Percentiles rank a stretch among this genome's conserved stretches.
Evolutionary conservation across 495 filamentous ascomycete genomes (phyloP).

Genomic region (Clavariopsis aquatica): DNA sequence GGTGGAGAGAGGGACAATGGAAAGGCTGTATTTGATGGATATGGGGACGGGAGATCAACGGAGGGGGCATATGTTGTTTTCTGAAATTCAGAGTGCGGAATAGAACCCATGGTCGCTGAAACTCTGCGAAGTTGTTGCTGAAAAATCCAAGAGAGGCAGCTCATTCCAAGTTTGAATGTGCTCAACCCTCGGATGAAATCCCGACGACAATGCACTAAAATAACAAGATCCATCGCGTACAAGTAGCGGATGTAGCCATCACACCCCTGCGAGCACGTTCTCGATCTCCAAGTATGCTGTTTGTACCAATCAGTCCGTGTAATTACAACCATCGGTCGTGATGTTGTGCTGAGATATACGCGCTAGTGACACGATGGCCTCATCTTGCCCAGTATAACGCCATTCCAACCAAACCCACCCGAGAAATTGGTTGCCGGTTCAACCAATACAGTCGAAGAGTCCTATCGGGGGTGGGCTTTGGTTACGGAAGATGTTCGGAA

Average conservation of each 20-base stretch:
- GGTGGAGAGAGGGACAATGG: conserved; percentile 16
- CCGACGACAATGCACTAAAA: too few relatives aligned
- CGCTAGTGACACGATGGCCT: neutral
- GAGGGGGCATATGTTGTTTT: conserved; percentile 3
- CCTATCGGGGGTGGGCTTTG: neutral
- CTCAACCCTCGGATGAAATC: too few relatives aligned
- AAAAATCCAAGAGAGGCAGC: too few relatives aligned
- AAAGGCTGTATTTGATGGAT: conserved; percentile 13
- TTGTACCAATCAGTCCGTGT: neutral
- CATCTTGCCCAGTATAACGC: conserved; percentile 6
- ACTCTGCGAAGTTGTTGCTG: neutral
- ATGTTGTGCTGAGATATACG: neutral
- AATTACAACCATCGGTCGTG: neutral
- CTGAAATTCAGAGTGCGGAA: neutral
- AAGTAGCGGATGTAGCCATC: neutral
- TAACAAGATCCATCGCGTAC: too few relatives aligned
- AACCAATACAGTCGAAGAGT: neutral
- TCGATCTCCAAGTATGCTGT: neutral
- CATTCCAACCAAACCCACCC: neutral
- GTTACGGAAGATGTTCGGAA: neutral
- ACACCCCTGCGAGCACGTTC: neutral
- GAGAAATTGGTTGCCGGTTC: neutral
- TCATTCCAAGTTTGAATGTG: too few relatives aligned
- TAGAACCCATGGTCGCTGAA: neutral
- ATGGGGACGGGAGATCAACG: conserved; percentile 15